A percentile compares a stretch with the other conserved stretches of the same genome.
These are phyloP conservation scores for Candida boidinii DNA, from an alignment of 805 yeast genomes.

Conservation along the genomic window DNA sequence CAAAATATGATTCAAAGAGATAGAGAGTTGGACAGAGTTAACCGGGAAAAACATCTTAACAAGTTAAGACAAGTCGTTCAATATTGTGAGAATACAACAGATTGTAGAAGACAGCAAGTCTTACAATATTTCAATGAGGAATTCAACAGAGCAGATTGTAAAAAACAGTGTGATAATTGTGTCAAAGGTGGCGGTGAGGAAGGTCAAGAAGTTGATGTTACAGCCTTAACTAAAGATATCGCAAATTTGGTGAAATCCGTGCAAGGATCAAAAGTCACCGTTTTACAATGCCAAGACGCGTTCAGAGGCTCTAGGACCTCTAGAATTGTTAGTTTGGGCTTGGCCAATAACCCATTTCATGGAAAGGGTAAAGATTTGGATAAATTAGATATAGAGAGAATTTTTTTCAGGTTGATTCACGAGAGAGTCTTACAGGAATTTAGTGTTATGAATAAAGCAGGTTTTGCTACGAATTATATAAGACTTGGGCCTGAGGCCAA, in stretches of 20 bases:
- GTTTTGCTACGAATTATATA: constrained; percentile 75
- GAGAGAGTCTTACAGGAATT: constrained; percentile 63
- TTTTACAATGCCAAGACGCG: constrained; percentile 74
- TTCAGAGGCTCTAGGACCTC: constrained; percentile 62
- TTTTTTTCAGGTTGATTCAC: constrained; percentile 69
- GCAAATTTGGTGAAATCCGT: constrained; percentile 49
- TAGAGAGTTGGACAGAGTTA: constrained; percentile 49
- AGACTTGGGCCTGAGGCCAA: constrained; percentile 50
- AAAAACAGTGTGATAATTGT: constrained; percentile 83
- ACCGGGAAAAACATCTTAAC: constrained; percentile 68
- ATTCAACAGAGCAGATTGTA: constrained; percentile 60
- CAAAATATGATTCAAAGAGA: constrained; percentile 76
- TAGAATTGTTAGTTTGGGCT: constrained; percentile 57
- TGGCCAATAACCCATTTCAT: constrained; percentile 49
- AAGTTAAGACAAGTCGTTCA: constrained; percentile 78
- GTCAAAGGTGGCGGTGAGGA: constrained; percentile 30
- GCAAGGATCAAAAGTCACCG: constrained; percentile 57
- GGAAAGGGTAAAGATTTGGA: constrained; percentile 62
- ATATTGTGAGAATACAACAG: constrained; percentile 85
- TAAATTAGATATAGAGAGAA: constrained; percentile 70
- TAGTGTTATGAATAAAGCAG: constrained; percentile 62
- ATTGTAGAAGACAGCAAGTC: constrained; percentile 85
- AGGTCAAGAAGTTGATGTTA: constrained; percentile 56
- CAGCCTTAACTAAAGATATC: constrained; percentile 51
- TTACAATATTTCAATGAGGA: constrained; percentile 83